Conservation (phyloP, 2,329 filamentous ascomycete species). For the Xylogone sp. region DNA sequence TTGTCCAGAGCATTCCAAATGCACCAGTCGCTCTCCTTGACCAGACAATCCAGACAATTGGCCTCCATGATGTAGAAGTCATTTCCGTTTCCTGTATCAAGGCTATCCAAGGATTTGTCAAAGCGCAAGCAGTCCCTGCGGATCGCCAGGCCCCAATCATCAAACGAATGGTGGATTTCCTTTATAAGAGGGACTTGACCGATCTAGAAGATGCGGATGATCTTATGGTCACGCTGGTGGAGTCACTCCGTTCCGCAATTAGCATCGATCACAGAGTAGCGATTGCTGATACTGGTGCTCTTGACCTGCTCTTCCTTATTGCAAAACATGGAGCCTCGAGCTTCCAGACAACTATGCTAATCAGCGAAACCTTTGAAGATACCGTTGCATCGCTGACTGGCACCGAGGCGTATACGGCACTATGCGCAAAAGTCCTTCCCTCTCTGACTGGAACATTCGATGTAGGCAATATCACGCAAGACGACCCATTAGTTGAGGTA, state of each 20-base stretch:
- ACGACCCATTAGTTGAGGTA: slow-evolving; percentile 77
- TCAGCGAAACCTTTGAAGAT: slow-evolving; percentile 89
- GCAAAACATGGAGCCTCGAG: slow-evolving; percentile 86
- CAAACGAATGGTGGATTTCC: slow-evolving; percentile 63
- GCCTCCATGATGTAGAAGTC: slow-evolving; percentile 74
- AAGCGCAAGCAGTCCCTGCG: slow-evolving; percentile 41
- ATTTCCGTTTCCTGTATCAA: slow-evolving; percentile 92
- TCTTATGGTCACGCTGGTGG: slow-evolving; percentile 82
- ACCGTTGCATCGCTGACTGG: slow-evolving; percentile 68
- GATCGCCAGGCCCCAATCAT: slow-evolving; percentile 61
- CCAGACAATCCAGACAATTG: slow-evolving; percentile 71
- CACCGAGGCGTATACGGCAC: slow-evolving; percentile 65
- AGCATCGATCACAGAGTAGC: slow-evolving; percentile 73
- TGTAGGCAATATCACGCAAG: slow-evolving; percentile 78
- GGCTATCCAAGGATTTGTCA: slow-evolving; percentile 67
- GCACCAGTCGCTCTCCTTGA: slow-evolving; percentile 63
- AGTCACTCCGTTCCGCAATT: slow-evolving; percentile 81
- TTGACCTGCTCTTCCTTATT: slow-evolving; percentile 82
- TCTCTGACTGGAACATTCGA: slow-evolving; percentile 87
- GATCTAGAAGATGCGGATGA: slow-evolving; percentile 90
- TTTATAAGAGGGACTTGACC: slow-evolving; percentile 73
- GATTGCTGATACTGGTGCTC: slow-evolving; percentile 68
- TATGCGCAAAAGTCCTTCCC: slow-evolving; percentile 84
- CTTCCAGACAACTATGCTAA: slow-evolving; percentile 84
- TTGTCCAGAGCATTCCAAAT: slow-evolving; percentile 65